Base-by-base conservation (phyloP, 176 grass and related monocot genomes). In the Tuctoria greenei region DNA sequence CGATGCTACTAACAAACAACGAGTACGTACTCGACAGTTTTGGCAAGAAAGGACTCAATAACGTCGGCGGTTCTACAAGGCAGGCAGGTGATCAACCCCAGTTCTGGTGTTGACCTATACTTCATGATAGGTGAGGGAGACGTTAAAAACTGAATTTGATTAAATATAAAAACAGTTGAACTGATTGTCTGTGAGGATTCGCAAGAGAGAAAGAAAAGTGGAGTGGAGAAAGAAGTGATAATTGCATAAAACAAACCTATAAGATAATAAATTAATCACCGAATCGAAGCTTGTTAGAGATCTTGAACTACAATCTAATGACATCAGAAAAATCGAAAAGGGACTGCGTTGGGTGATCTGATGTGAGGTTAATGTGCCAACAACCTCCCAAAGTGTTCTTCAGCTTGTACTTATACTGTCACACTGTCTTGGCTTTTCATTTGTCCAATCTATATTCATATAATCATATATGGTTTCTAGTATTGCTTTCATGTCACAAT, bases 261-360 rank as follows among this genome's bases (percentile, higher is more conserved):
- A 61, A 73, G 72, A 77, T 68, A 37, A 4, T 3, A 80, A 89
- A 85, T 41, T 24, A 85, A 82, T 73, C 61, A 67, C 73, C 78
- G 63, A 72, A 73, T 82, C 72, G 46, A 54, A 82, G 68, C 82
- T 82, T 47, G 82, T 82, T 89, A 71, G 47, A 68, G 67, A 68
- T 60, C 82, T 82, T 89, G 78, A 78, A 27, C 20, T 45, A 86
- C 54, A 89, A 89, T 78, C 73, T 68, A 68, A 51, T 77, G 78
- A 82, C 42, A 35, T 77, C 59, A 77, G 35, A 15, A 18, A 1
- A 61, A 15, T 31, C 9, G 87, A 86, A 62, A 62, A 73, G 77
- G 39, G 82, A 82, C 73, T 74, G 42, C 20, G 35, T 81, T 10
- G 77, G 66, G 66, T 81, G 72, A 78, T 82, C 28, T 31, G n/a